These are phyloP conservation scores for Incumbomyces lentus DNA, from an alignment of 2,329 filamentous ascomycete genomes.

Conservation along the genomic window DNA sequence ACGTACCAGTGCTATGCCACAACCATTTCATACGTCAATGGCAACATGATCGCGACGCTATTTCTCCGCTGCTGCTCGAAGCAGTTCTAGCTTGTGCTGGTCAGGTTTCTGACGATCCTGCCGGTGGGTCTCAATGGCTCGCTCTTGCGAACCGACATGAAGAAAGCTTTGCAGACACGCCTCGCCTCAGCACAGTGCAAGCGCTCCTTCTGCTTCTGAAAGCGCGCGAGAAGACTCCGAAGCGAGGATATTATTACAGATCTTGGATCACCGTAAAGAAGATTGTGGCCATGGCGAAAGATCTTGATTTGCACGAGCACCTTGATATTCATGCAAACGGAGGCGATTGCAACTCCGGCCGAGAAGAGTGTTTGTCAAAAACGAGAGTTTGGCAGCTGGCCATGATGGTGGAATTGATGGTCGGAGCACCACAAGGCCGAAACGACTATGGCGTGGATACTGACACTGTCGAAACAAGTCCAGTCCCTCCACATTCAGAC, in stretches of 20 bases:
- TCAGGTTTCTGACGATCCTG: constrained; percentile 69
- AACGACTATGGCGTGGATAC: constrained; percentile 66
- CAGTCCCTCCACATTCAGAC: constrained; percentile 53
- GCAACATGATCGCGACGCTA: constrained; percentile 68
- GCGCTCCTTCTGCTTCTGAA: constrained; percentile 80
- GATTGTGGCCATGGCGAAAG: constrained; percentile 85
- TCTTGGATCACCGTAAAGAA: constrained; percentile 96
- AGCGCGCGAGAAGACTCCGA: constrained; percentile 81
- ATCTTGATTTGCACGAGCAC: constrained; percentile 82
- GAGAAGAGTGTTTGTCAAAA: constrained; percentile 70
- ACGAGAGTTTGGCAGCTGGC: constrained; percentile 84
- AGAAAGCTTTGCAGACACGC: constrained; percentile 86
- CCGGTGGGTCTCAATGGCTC: constrained; percentile 84
- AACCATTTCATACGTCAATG: constrained; percentile 78
- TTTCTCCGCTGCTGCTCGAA: constrained; percentile 81
- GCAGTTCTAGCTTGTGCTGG: constrained; percentile 85
- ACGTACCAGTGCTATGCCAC: constrained; percentile 80
- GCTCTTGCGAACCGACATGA: constrained; percentile 81
- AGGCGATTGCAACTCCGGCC: constrained; percentile 55
- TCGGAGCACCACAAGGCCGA: constrained; percentile 83
- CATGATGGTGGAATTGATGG: constrained; percentile 79
- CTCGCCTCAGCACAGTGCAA: constrained; percentile 82
- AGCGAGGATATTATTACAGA: constrained; percentile 88
- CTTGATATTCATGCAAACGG: constrained; percentile 65
- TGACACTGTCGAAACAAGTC: constrained; percentile 64